Conservation (phyloP, 2,329 filamentous ascomycete species). For the Trichoderma asperellum region DNA sequence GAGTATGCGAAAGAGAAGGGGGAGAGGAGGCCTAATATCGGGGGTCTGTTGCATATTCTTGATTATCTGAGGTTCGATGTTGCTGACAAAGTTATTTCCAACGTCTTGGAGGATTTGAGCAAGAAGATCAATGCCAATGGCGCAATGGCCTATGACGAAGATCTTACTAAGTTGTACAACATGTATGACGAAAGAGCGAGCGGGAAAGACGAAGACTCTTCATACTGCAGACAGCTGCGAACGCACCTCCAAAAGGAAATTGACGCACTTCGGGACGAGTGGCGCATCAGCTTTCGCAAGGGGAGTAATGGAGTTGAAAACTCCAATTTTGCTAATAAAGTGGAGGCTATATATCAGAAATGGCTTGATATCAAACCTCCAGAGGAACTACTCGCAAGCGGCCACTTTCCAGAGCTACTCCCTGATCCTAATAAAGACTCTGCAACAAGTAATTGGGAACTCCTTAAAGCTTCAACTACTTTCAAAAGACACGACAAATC, state of each 20-base stretch:
- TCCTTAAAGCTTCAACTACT: slow-evolving; percentile 55
- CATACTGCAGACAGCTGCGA: slow-evolving; percentile 41
- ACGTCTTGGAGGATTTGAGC: slow-evolving; percentile 43
- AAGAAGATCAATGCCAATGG: slow-evolving; percentile 28
- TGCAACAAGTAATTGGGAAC: slow-evolving; percentile 48
- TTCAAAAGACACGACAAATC: slow-evolving; percentile 47
- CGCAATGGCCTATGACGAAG: slow-evolving; percentile 20
- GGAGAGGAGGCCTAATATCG: slow-evolving; percentile 29
- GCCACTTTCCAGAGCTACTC: slow-evolving; percentile 37
- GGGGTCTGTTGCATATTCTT: slow-evolving; percentile 55
- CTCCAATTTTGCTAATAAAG: slow-evolving; percentile 35
- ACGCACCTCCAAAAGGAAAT: slow-evolving; percentile 43
- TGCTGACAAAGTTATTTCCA: slow-evolving; percentile 48
- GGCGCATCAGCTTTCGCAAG: slow-evolving; percentile 39
- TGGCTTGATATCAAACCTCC: slow-evolving; percentile 51
- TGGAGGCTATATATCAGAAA: slow-evolving; percentile 44
- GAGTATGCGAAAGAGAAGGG: slow-evolving; percentile 48
- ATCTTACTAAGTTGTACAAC: slow-evolving; percentile 36
- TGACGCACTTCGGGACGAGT: slow-evolving; percentile 36
- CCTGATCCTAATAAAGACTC: slow-evolving; percentile 34
- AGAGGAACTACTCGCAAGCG: slow-evolving; percentile 21
- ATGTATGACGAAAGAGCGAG: slow-evolving; percentile 41
- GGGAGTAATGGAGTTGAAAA: slow-evolving; percentile 19
- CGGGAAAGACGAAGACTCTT: slow-evolving; percentile 30
- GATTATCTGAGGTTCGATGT: slow-evolving; percentile 65